Evolutionary conservation across 1,284 basidiomycete species (phyloP), one percentile per base, ranked within the genome.

Genomic region (Phylloporus gajari): DNA sequence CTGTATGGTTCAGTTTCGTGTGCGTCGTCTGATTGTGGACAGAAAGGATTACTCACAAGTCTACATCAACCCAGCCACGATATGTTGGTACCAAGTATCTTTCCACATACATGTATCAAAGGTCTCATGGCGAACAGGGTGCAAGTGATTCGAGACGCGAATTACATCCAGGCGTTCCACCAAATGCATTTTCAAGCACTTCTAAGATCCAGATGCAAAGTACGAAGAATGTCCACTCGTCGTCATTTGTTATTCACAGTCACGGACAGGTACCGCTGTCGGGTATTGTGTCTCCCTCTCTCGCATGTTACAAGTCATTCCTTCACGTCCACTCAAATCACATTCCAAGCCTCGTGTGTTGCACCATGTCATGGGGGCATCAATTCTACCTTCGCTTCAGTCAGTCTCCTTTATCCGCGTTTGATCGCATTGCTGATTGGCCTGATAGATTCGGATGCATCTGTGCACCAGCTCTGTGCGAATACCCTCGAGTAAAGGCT

Each of bases 21-120:
- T 94, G 65, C 73, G 92, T 84, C 1, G 67, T 67, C 25, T 3
- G 35, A 64, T 40, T 65, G 51, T 53, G 17, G 65, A 56, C 63
- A 30, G 4, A 42, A 40, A 46, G 35, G 58, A 58, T 58, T 38
- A n/a, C 65, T 78, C 27, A 79, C 38, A 23, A 68, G 44, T 65
- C 48, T 67, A 30, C 42, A 5, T 70, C 71, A 93, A 94, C 86
- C 56, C 82, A 87, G 46, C 84, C 98, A 61, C 94, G 97, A 82
- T 95, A 96, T 76, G 85, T 97, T 48, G 93, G 95, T 73, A 90
- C 91, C 75, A 83, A 86, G 2, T 95, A 97, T 78, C 85, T 94
- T 64, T 86, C 86, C 67, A 86, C 84, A 73, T 98, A 97, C n/a
- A n/a, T n/a, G n/a, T 81, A 82, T 95, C 42, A 84, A 86, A 58